Evolutionary conservation across 768 basidiomycete genomes (phyloP).

Genomic region (Chalciporus chontae): DNA sequence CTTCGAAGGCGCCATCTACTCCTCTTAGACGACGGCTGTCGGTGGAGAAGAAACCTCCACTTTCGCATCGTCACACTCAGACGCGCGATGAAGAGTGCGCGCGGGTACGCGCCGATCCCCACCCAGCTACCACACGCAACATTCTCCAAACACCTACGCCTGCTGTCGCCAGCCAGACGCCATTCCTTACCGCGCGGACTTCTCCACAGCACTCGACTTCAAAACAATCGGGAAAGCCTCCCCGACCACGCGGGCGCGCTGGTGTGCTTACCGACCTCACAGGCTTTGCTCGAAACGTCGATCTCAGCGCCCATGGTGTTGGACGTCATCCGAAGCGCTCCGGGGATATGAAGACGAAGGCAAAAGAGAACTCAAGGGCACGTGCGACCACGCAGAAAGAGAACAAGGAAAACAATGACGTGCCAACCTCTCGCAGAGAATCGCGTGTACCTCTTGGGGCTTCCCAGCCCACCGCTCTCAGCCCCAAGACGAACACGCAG

Average conservation of each 20-base stretch:
- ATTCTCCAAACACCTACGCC: constrained; percentile 7
- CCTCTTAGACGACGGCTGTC: background rate
- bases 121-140: background rate
- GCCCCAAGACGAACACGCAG: constrained; percentile 16
- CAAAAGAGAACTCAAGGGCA: constrained; percentile 21
- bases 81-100: constrained; percentile 14
- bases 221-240: constrained; percentile 28
- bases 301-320: constrained; percentile 28
- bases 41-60: constrained; percentile 5
- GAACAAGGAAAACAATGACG: constrained; percentile 29
- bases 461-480: constrained; percentile 5
- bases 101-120: background rate
- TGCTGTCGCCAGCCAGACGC: constrained; percentile 20
- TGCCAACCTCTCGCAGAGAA: constrained; percentile 7
- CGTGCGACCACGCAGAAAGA: constrained; percentile 15
- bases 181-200: constrained; percentile 14
- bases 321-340: constrained; percentile 13
- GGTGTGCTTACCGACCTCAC: constrained; percentile 41
- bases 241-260: constrained; percentile 24
- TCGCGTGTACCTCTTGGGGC: background rate
- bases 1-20: constrained; percentile 1
- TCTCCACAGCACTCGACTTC: constrained; percentile 5
- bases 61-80: constrained; percentile 2
- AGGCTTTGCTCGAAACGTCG: constrained; percentile 32
- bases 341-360: constrained; percentile 28